phyloP scores from a whole-genome alignment of 495 filamentous ascomycete species.

The Neurospora sp. region DNA sequence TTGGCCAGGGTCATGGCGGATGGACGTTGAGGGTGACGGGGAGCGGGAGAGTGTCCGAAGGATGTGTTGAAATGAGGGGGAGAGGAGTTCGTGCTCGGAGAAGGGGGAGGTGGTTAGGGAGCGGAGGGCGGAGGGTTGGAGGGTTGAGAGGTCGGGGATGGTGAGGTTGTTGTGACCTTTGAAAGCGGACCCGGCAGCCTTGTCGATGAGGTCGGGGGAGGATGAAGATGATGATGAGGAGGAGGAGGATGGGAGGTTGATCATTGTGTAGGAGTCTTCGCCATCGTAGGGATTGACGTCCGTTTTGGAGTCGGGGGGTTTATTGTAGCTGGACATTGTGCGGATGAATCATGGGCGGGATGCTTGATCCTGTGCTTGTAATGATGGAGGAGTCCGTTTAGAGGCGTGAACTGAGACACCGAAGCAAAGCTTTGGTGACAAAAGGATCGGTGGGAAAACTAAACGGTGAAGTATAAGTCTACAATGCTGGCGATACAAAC shows the following conservation, averaged over 20 bases:
- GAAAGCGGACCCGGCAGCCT: background rate
- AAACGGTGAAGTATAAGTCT: too few relatives aligned
- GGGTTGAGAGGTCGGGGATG: background rate
- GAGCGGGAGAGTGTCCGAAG: constrained; percentile 1
- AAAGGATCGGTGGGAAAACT: too few relatives aligned
- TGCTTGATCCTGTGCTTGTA: background rate
- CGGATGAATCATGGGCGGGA: background rate
- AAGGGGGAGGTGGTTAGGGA: constrained; percentile 23
- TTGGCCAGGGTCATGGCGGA: too few relatives aligned
- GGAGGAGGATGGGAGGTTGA: background rate
- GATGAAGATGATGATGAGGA: background rate
- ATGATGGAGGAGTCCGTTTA: background rate
- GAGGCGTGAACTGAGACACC: background rate
- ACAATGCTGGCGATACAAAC: background rate
- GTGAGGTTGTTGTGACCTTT: background rate
- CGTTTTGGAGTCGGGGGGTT: background rate
- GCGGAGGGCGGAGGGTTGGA: constrained; percentile 10
- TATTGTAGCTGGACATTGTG: background rate
- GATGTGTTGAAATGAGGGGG: constrained; percentile 1
- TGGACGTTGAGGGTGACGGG: background rate
- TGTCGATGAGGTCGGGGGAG: background rate
- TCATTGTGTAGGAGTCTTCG: background rate
- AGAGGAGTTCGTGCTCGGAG: constrained; percentile 8
- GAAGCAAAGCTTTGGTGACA: too few relatives aligned
- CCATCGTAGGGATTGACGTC: background rate